phyloP scores from a whole-genome alignment of 1,139 yeast genomes.

The Suhomyces wounanorum region DNA sequence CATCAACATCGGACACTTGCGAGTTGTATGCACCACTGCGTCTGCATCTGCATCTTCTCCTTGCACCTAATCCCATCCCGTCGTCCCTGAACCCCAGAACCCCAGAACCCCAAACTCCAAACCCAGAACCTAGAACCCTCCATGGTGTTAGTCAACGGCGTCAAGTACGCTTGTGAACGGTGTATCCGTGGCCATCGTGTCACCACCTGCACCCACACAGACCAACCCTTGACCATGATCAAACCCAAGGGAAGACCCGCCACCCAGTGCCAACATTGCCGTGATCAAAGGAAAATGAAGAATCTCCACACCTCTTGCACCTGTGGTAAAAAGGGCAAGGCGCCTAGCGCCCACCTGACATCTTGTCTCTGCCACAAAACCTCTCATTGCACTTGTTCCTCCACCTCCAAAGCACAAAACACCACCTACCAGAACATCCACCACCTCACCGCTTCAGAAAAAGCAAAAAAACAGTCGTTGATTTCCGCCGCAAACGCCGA shows the following conservation, averaged over 20 bases:
- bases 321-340: slow-evolving; percentile 63
- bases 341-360: slow-evolving; percentile 45
- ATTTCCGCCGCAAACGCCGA: slow-evolving; percentile 27
- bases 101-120: too few species aligned
- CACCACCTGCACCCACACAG: slow-evolving; percentile 89
- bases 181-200: slow-evolving; percentile 97
- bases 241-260: slow-evolving; percentile 97
- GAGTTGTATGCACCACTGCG: neutral
- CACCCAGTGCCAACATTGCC: slow-evolving; percentile 86
- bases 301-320: slow-evolving; percentile 72
- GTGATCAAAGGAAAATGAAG: slow-evolving; percentile 72
- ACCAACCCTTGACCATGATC: slow-evolving; percentile 86
- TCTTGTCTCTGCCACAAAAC: slow-evolving; percentile 58
- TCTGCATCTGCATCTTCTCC: neutral
- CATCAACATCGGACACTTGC: neutral
- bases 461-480: slow-evolving; percentile 32
- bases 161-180: slow-evolving; percentile 93
- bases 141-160: slow-evolving; percentile 89
- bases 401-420: slow-evolving; percentile 17
- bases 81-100: too few species aligned
- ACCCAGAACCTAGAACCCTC: too few species aligned
- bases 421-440: slow-evolving; percentile 14
- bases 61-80: neutral
- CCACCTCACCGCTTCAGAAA: slow-evolving; percentile 26
- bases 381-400: slow-evolving; percentile 61